These are phyloP conservation scores for Plantago coronopus DNA, from an alignment of 305 asterid species.

Conservation along the genomic window DNA sequence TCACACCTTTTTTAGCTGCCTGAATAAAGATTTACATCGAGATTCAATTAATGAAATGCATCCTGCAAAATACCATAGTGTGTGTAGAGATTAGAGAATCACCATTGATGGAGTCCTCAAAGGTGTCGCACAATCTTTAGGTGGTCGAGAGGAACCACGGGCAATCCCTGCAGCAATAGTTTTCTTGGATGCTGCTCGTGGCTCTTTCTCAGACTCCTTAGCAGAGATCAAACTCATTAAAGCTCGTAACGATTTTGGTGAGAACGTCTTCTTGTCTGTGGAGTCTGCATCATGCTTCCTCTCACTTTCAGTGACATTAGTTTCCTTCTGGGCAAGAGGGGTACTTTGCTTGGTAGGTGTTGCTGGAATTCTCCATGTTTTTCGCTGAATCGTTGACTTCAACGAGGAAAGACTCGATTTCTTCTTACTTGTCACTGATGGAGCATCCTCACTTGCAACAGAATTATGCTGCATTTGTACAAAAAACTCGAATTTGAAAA, in stretches of 20 bases:
- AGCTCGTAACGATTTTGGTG: conserved; percentile 45
- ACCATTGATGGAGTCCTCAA: conserved; percentile 44
- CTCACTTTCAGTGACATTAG: conserved; percentile 25
- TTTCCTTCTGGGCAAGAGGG: conserved; percentile 48
- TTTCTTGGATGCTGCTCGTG: conserved; percentile 28
- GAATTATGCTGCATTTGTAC: conserved; percentile 26
- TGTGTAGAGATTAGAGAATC: conserved; percentile 19
- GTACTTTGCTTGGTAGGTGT: conserved; percentile 45
- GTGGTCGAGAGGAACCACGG: conserved; percentile 21
- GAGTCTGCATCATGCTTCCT: conserved; percentile 25
- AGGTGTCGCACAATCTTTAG: conserved; percentile 41
- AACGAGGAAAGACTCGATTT: conserved; percentile 25
- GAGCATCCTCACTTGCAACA: conserved; percentile 25
- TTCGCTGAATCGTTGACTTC: conserved; percentile 33
- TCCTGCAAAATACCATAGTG: background rate
- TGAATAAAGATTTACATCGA: conserved; percentile 22
- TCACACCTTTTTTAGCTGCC: conserved; percentile 38
- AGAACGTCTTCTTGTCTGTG: conserved; percentile 27
- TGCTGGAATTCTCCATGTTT: conserved; percentile 38
- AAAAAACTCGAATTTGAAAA: background rate
- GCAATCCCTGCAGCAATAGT: conserved; percentile 28
- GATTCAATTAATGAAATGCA: background rate
- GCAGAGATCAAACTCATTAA: conserved; percentile 39
- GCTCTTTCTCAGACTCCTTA: conserved; percentile 35
- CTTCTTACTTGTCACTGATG: conserved; percentile 31